Base-by-base conservation (phyloP, 768 basidiomycete genomes). In the Amanita phalloides region DNA sequence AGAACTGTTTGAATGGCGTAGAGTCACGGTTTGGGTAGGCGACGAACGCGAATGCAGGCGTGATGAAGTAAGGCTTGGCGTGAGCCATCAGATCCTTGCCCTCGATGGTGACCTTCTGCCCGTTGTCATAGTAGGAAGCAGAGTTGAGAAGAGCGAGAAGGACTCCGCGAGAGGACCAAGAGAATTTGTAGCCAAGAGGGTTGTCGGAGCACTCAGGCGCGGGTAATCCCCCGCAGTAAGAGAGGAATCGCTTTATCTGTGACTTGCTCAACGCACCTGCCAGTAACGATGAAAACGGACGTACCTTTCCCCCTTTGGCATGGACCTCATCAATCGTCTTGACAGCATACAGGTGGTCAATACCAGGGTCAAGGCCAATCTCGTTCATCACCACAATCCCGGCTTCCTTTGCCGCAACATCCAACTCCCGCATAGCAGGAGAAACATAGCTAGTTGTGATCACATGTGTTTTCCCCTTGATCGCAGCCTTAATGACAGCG, bases 101-200 rank as follows among this genome's bases (percentile, higher is more conserved):
- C 6, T 75, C 66, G 41, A 98, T 75, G 41, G 78, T 72, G 47
- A 83, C 72, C 43, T 77, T 70, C 67, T 89, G 69, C 30, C 83
- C 79, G 49, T 76, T 70, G 36, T 81, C 73, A 61, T 86, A 74
- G 71, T 85, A 93, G 3, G 87, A 83, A 17, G 91, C 96, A 33
- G 78, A 74, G 74, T 98, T 98, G 60, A 93, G 79, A 48, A 97
- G 79, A 2, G 96, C 95, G 58, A 97, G 86, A 51, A 99, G 84
- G 41, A 94, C 93, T 48, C 94, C 95, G 20, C 92, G 86, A 6
- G 93, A 89, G 6, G 92, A 95, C 96, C 96, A 98, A 35, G 92
- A 96, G 73, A 99, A 97, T 67, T 97, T 97, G 82, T 97, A 99
- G 9, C 95, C 95, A 52, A 98, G 84, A 2, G 96, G 93, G 72